These are phyloP conservation scores for Trametes meyenii DNA, from an alignment of 768 basidiomycete genomes.

Conservation along the genomic window DNA sequence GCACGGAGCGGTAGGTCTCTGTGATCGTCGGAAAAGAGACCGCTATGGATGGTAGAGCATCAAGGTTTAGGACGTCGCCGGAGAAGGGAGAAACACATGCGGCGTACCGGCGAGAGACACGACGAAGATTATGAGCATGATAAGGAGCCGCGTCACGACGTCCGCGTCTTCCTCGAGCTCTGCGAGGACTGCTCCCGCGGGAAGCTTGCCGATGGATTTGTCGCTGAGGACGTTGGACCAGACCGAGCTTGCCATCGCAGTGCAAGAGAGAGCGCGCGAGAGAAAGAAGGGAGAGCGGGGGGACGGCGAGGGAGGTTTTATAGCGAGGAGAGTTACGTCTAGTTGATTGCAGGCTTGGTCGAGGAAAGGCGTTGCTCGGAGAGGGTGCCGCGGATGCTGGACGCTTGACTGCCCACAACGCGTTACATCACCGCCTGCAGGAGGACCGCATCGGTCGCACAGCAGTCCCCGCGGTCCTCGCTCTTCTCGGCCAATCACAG, in stretches of 20 bases:
- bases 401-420: background rate
- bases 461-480: constrained; percentile 1
- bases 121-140: constrained; percentile 56
- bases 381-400: background rate
- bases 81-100: background rate
- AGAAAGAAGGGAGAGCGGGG: background rate
- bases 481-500: background rate
- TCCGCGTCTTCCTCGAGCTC: constrained; percentile 3
- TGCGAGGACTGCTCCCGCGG: background rate
- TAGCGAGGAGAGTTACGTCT: background rate
- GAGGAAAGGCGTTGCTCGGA: background rate
- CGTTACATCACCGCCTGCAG: constrained; percentile 3
- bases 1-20: constrained; percentile 51
- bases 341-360: background rate
- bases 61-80: background rate
- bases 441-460: constrained; percentile 13
- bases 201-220: constrained; percentile 7
- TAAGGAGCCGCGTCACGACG: constrained; percentile 24
- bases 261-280: background rate
- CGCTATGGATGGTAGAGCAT: constrained; percentile 40
- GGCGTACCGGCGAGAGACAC: constrained; percentile 67
- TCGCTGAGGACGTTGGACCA: background rate
- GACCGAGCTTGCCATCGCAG: background rate
- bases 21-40: constrained; percentile 74
- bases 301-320: background rate